Percentiles rank a stretch among this genome's conserved stretches.
Evolutionary conservation across 2,329 filamentous ascomycete species (phyloP).

Genomic region (Pestalotiopsis sp.): DNA sequence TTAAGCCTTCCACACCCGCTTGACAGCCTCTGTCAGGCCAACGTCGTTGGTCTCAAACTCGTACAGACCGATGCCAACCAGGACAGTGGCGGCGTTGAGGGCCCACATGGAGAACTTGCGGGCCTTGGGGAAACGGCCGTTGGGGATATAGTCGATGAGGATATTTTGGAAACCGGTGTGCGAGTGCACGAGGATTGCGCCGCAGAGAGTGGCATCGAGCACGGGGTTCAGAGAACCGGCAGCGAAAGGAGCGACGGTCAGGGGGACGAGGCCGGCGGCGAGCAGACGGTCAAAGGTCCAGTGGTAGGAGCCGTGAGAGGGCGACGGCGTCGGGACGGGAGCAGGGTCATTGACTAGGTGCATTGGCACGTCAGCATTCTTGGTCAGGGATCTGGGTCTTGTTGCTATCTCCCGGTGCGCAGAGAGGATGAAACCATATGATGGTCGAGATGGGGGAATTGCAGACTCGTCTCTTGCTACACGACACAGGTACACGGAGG

Average conservation of each 20-base stretch:
- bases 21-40: conserved; percentile 86
- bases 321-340: conserved; percentile 70
- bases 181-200: conserved; percentile 83
- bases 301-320: conserved; percentile 93
- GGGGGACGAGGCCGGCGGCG: conserved; percentile 79
- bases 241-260: conserved; percentile 90
- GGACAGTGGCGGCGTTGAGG: conserved; percentile 76
- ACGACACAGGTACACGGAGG: too few species aligned
- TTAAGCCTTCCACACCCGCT: conserved; percentile 86
- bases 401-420: not conserved
- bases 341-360: conserved; percentile 81
- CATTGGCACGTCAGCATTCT: conserved; percentile 19
- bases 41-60: conserved; percentile 99
- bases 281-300: conserved; percentile 94
- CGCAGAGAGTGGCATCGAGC: conserved; percentile 84
- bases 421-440: not conserved
- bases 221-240: conserved; percentile 88
- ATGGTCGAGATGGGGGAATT: not conserved
- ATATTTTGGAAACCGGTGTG: conserved; percentile 93
- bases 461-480: too few species aligned
- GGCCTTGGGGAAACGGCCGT: conserved; percentile 67
- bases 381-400: not conserved
- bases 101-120: conserved; percentile 74
- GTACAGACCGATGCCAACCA: conserved; percentile 88
- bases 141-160: conserved; percentile 90